These are phyloP conservation scores for Helminthosporium solani DNA, from an alignment of 2,329 filamentous ascomycete genomes.

Conservation along the genomic window DNA sequence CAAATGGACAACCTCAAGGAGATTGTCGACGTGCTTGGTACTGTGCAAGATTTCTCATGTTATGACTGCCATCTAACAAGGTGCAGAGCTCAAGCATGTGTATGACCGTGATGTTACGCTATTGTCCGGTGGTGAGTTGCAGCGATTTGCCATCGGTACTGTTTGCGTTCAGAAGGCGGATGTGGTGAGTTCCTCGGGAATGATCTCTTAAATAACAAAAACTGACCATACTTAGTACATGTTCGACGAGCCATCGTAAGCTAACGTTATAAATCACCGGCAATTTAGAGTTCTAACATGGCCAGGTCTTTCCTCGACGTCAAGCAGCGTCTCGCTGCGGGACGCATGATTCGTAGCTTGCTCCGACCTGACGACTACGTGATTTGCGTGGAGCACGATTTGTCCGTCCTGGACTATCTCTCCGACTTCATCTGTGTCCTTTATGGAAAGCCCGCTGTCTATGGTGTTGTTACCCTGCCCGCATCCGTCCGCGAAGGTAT, in stretches of 20 bases:
- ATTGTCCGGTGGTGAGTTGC: conserved; percentile 95
- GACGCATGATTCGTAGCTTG: conserved; percentile 87
- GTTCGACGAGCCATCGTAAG: conserved; percentile 90
- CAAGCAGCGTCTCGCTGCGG: conserved; percentile 94
- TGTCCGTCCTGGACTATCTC: conserved; percentile 96
- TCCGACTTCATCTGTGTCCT: conserved; percentile 98
- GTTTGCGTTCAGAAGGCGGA: conserved; percentile 96
- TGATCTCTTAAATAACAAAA: conserved; percentile 6
- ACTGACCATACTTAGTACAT: conserved; percentile 66
- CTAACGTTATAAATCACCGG: background rate
- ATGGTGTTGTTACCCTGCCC: conserved; percentile 95
- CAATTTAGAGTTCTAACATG: background rate
- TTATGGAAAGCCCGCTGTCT: conserved; percentile 92
- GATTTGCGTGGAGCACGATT: conserved; percentile 98
- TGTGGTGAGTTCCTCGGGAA: conserved; percentile 22
- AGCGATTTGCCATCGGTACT: conserved; percentile 94
- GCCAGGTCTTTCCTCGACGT: conserved; percentile 86
- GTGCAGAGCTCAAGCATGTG: conserved; percentile 77
- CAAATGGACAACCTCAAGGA: conserved; percentile 79
- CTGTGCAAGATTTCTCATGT: background rate
- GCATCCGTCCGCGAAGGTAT: conserved; percentile 97
- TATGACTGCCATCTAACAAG: background rate
- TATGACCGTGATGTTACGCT: conserved; percentile 86
- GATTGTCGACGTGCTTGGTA: conserved; percentile 75
- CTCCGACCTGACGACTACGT: conserved; percentile 89